Evolutionary conservation across 805 yeast species (phyloP).

Genomic region (Myxozyma vanderwaltii): DNA sequence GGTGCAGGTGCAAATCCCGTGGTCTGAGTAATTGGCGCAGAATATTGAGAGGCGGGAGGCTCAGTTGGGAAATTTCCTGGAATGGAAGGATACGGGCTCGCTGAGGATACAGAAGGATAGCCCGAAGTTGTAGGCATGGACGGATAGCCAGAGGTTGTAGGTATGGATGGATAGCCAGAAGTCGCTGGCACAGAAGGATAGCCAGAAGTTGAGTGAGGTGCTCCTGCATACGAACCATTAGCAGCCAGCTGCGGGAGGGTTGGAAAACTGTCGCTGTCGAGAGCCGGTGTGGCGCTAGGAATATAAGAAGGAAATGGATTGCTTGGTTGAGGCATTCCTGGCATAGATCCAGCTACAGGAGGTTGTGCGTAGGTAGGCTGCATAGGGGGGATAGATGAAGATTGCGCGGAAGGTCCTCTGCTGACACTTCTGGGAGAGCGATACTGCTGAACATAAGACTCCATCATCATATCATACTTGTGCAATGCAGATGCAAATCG

Average conservation of each 20-base stretch:
- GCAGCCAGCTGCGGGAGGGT: neutral
- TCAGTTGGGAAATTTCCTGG: neutral
- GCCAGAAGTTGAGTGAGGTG: neutral
- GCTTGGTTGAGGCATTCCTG: neutral
- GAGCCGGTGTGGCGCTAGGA: neutral
- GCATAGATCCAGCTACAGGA: neutral
- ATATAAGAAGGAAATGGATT: slow-evolving; percentile 1
- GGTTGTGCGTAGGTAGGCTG: neutral
- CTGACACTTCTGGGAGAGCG: neutral
- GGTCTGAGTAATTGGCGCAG: slow-evolving; percentile 2
- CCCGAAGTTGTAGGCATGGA: neutral
- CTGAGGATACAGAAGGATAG: neutral
- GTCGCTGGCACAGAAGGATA: slow-evolving; percentile 2
- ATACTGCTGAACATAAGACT: slow-evolving; percentile 45
- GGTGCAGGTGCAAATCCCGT: slow-evolving; percentile 15
- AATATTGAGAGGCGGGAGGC: slow-evolving; percentile 1
- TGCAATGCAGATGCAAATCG: slow-evolving; percentile 70
- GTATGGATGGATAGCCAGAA: too few species aligned
- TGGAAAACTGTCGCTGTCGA: neutral
- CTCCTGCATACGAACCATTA: neutral
- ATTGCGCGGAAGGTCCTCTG: slow-evolving; percentile 1
- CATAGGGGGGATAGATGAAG: slow-evolving; percentile 1
- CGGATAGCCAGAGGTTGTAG: too few species aligned
- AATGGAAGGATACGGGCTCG: neutral
- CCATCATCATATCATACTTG: slow-evolving; percentile 69